Evolutionary conservation across 1,284 basidiomycete genomes (phyloP), one percentile per base, ranked within the genome.

Genomic region (Marasmius fiardii): DNA sequence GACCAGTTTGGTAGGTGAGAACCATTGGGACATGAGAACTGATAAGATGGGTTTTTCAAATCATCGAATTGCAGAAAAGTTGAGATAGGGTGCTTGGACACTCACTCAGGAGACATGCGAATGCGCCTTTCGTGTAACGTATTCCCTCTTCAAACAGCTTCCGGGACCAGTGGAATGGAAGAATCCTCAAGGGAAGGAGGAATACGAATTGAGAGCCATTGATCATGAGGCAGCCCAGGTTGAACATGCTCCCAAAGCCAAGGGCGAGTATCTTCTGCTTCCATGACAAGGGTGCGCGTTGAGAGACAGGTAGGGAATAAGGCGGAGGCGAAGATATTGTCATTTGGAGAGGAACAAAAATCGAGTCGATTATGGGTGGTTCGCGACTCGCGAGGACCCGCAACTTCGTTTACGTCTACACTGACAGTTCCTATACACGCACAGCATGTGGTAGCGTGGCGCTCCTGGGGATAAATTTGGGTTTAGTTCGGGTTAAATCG

Each of bases 21-120:
- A 95, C 74, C 81, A 87, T 63, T 92, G 87, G 64, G 80, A 85
- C 77, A 88, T 82, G 33, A 95, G 73, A 54, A 93, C 90, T 86
- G 70, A 63, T 68, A 6, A 11, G 28, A 23, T 11, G 72, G 69
- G 55, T 49, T 28, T 23, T 26, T 21, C 48, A n/a, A 41, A n/a
- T 35, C 8, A 21, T 16, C 33, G 20, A 33, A 44, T 26, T 4
- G 21, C 18, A 12, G 16, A 24, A 43, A 41, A 48, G 12, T 11
- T 56, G 39, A 52, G n/a, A n/a, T n/a, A 49, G 35, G 14, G 47
- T 53, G 18, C 48, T 54, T 41, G 33, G 51, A 43, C 80, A 55
- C 84, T 66, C 66, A 92, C 93, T 80, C 54, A 89, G 69, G 24
- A 94, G 74, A 60, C 78, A 75, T 8, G 85, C 90, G 70, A 94